Conservation (phyloP, 2,329 filamentous ascomycete genomes). For the Nakataea oryzae region DNA sequence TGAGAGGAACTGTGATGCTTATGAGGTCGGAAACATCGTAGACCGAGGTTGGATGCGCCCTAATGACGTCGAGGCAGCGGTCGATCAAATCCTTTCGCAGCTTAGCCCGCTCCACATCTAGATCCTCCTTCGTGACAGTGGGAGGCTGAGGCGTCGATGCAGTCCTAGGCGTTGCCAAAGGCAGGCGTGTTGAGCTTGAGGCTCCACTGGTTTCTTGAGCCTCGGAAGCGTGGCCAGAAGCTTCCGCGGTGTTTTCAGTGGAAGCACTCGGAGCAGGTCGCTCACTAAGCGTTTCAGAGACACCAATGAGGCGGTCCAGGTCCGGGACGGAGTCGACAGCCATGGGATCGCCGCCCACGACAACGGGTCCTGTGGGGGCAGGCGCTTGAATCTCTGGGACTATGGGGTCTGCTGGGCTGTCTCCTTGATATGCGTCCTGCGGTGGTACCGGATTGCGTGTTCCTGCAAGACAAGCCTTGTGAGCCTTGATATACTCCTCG, state of each 20-base stretch:
- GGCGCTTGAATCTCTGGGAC: constrained; percentile 11
- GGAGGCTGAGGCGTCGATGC: constrained; percentile 14
- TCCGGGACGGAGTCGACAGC: constrained; percentile 17
- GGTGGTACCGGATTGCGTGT: constrained; percentile 57
- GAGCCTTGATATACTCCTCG: constrained; percentile 64
- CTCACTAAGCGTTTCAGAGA: constrained; percentile 13
- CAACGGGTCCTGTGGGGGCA: background rate
- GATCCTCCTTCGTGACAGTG: constrained; percentile 59
- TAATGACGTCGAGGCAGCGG: constrained; percentile 80
- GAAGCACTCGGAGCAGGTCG: constrained; percentile 13
- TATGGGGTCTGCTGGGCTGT: constrained; percentile 6
- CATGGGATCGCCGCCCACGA: constrained; percentile 16
- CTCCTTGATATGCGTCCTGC: constrained; percentile 36
- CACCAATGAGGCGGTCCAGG: constrained; percentile 14
- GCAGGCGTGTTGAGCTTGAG: background rate
- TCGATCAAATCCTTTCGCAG: constrained; percentile 75
- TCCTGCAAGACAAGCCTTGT: constrained; percentile 45
- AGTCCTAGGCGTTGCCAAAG: constrained; percentile 8
- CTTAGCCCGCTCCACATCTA: constrained; percentile 65
- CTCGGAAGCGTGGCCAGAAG: background rate
- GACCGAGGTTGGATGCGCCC: constrained; percentile 76
- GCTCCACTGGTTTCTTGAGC: constrained; percentile 2
- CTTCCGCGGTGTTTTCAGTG: constrained; percentile 15
- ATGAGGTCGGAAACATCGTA: constrained; percentile 89
- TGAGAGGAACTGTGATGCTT: constrained; percentile 54